Conservation (phyloP, 2,329 filamentous ascomycete species). For the Leptographium radiaticola region DNA sequence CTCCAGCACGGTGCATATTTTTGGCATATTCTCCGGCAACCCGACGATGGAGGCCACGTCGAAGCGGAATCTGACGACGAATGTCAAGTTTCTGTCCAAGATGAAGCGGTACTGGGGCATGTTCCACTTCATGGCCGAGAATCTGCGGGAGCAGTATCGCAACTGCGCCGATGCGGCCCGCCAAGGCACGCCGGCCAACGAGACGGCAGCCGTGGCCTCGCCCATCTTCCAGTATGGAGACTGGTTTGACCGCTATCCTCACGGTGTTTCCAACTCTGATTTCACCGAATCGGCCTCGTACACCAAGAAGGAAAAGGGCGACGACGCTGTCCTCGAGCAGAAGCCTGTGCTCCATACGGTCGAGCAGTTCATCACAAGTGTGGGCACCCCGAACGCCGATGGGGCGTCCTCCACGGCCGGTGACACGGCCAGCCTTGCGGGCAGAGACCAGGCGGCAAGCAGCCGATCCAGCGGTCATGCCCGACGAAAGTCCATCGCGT, state of each 20-base stretch:
- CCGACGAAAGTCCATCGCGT: constrained; percentile 25
- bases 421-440: not conserved
- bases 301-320: constrained; percentile 61
- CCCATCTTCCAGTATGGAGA: constrained; percentile 90
- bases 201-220: constrained; percentile 30
- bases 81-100: constrained; percentile 79
- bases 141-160: constrained; percentile 77
- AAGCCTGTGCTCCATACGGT: constrained; percentile 82
- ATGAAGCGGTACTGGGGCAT: constrained; percentile 99
- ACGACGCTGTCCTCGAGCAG: constrained; percentile 81
- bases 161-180: constrained; percentile 71
- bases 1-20: constrained; percentile 87
- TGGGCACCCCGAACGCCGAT: constrained; percentile 48
- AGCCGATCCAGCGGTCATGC: constrained; percentile 13
- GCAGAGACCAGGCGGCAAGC: not conserved
- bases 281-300: constrained; percentile 62
- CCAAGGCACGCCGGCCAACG: constrained; percentile 42
- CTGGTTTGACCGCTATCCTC: constrained; percentile 92
- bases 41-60: constrained; percentile 59
- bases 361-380: constrained; percentile 80
- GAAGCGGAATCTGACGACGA: constrained; percentile 74
- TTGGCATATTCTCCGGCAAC: constrained; percentile 81
- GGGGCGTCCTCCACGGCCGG: not conserved
- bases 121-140: constrained; percentile 94
- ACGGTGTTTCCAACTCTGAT: constrained; percentile 74